Evolutionary conservation across 805 yeast species (phyloP).

Genomic region (Wickerhamiella allomyrinae): DNA sequence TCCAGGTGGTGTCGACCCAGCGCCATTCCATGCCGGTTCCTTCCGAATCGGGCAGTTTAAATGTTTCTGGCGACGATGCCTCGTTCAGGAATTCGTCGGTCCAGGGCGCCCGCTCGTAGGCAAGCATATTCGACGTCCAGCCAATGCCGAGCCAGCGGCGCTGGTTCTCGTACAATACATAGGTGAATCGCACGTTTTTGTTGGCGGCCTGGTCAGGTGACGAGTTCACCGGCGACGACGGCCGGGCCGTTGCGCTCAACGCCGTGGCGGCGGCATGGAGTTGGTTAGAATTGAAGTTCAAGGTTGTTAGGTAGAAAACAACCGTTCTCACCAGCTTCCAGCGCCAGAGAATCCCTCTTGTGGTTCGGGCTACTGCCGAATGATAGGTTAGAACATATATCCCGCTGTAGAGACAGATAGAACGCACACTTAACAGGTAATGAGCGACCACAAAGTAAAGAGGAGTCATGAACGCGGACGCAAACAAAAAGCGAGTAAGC

Average conservation of each 20-base stretch:
- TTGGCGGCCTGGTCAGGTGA: slow-evolving; percentile 15
- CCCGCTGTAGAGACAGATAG: slow-evolving; percentile 45
- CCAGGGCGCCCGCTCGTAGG: slow-evolving; percentile 94
- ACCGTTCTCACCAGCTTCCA: slow-evolving; percentile 54
- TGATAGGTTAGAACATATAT: slow-evolving; percentile 62
- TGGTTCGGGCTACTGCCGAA: slow-evolving; percentile 70
- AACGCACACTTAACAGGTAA: slow-evolving; percentile 57
- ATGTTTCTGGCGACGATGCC: slow-evolving; percentile 58
- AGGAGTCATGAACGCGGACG: slow-evolving; percentile 79
- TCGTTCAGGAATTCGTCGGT: slow-evolving; percentile 91
- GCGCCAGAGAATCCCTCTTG: slow-evolving; percentile 76
- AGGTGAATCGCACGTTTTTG: slow-evolving; percentile 65
- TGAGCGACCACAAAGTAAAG: slow-evolving; percentile 56
- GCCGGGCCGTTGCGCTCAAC: neutral
- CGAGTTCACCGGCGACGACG: neutral
- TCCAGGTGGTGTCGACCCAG: slow-evolving; percentile 92
- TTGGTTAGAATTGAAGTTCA: slow-evolving; percentile 21
- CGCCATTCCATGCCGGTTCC: slow-evolving; percentile 70
- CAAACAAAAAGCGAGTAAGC: slow-evolving; percentile 62
- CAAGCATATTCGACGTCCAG: slow-evolving; percentile 84
- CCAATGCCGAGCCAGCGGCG: slow-evolving; percentile 97
- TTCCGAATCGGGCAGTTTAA: slow-evolving; percentile 63
- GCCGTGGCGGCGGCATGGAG: neutral
- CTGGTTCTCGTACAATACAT: slow-evolving; percentile 86
- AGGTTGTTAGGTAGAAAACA: slow-evolving; percentile 74